phyloP scores from a whole-genome alignment of 2,329 filamentous ascomycete species.

The Penicillium sp. region DNA sequence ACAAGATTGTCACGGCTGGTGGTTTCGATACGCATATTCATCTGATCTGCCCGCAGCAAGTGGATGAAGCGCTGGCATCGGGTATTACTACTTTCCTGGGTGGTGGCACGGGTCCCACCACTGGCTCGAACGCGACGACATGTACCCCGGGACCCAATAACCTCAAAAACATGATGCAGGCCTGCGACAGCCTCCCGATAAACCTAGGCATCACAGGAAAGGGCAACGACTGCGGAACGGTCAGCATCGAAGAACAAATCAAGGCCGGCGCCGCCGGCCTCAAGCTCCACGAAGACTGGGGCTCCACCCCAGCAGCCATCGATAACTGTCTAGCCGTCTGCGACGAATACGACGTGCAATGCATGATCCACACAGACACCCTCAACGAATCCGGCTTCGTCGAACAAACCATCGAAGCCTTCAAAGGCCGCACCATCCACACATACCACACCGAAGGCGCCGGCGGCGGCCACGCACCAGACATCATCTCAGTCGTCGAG shows the following conservation, averaged over 20 bases:
- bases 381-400: constrained; percentile 98
- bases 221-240: constrained; percentile 77
- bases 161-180: constrained; percentile 87
- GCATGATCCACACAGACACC: constrained; percentile 92
- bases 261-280: constrained; percentile 83
- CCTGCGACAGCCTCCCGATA: constrained; percentile 75
- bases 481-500: constrained; percentile 93
- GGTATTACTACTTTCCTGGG: constrained; percentile 90
- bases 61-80: constrained; percentile 76
- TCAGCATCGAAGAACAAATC: constrained; percentile 75
- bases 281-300: constrained; percentile 97
- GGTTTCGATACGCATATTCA: constrained; percentile 91
- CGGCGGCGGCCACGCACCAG: constrained; percentile 89
- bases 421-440: constrained; percentile 86
- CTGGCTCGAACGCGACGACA: constrained; percentile 87
- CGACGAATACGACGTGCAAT: constrained; percentile 89
- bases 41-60: constrained; percentile 93
- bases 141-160: constrained; percentile 86
- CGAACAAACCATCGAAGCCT: constrained; percentile 81
- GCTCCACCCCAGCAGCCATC: constrained; percentile 85
- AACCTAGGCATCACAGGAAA: constrained; percentile 93
- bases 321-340: constrained; percentile 83
- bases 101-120: constrained; percentile 89
- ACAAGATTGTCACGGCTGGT: constrained; percentile 87
- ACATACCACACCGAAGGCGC: constrained; percentile 97